Evolutionary conservation across 116 monocot genomes (phyloP).

Genomic region (Cymodocea nodosa): DNA sequence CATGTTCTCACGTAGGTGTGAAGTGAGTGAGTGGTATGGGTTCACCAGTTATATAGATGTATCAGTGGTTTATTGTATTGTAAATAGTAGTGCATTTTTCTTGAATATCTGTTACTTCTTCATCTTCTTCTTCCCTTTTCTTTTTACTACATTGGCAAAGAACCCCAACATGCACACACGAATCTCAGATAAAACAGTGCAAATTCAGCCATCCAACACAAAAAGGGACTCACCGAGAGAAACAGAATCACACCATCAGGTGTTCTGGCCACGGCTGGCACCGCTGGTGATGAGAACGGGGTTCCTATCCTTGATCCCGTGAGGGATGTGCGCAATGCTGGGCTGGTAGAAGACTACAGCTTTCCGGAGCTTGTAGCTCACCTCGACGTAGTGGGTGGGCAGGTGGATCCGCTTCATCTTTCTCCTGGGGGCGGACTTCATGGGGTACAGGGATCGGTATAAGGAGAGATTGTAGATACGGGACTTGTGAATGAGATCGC

Average conservation of each 20-base stretch:
- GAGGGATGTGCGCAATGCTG: slow-evolving; percentile 14
- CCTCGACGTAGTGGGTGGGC: slow-evolving; percentile 13
- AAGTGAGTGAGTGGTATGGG: no score
- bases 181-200: background rate
- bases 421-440: slow-evolving; percentile 4
- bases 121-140: no score
- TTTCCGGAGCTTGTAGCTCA: slow-evolving; percentile 15
- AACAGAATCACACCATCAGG: background rate
- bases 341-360: slow-evolving; percentile 16
- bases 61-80: no score
- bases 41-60: no score
- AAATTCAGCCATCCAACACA: background rate
- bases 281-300: slow-evolving; percentile 3
- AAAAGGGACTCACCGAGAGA: background rate
- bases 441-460: slow-evolving; percentile 11
- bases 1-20: no score
- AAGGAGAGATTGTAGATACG: slow-evolving; percentile 13
- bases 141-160: no score
- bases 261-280: slow-evolving; percentile 9
- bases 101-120: no score
- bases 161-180: no score
- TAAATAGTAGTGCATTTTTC: no score
- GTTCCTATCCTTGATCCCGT: slow-evolving; percentile 10
- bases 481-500: slow-evolving; percentile 8
- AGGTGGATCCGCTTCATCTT: slow-evolving; percentile 14